Base-by-base conservation (phyloP, 306 rosid genomes). In the Rubus parviflorus region DNA sequence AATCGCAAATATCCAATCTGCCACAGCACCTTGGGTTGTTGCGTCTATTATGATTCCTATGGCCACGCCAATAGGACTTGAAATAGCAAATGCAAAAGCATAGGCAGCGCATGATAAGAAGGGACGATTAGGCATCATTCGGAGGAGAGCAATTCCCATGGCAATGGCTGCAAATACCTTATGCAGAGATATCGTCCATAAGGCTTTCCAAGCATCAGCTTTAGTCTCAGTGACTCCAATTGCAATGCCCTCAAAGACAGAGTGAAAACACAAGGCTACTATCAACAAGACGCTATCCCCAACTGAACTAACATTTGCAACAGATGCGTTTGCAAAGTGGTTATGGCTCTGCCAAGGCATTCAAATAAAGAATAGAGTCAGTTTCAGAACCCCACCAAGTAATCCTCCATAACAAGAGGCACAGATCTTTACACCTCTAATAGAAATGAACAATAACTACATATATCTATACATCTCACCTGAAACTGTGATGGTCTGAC, bases 131-230 rank as follows among this genome's bases (percentile, higher is more conserved):
- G 97, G 97, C 11, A 87, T 81, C 92, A 87, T 92, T 6, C 93
- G 81, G 8, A 92, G 97, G 62, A 92, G 97, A 20, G 97, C 96
- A 47, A 92, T 92, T 2, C 96, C 97, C 97, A 92, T 92, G 20
- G 96, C 92, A 64, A 92, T 85, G 56, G 96, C 97, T 66, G 97
- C 97, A 75, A 90, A 90, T 42, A 90, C 75, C 87, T 92, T 92
- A 88, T 88, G 96, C 53, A 94, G 80, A 65, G 89, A 86, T 57
- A 94, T 94, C 30, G 98, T 94, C 97, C 98, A 94, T 41, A 94
- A 87, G 22, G 94, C 94, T 80, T 84, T 91, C 98, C 98, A 94
- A 5, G 98, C 97, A n/a, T 94, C 87, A 20, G 45, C 85, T 81
- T 79, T 83, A 35, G 92, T 88, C 70, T 90, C 79, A 3, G 97